Conservation (phyloP, 345 rosid species). For the Populus deltoides region DNA sequence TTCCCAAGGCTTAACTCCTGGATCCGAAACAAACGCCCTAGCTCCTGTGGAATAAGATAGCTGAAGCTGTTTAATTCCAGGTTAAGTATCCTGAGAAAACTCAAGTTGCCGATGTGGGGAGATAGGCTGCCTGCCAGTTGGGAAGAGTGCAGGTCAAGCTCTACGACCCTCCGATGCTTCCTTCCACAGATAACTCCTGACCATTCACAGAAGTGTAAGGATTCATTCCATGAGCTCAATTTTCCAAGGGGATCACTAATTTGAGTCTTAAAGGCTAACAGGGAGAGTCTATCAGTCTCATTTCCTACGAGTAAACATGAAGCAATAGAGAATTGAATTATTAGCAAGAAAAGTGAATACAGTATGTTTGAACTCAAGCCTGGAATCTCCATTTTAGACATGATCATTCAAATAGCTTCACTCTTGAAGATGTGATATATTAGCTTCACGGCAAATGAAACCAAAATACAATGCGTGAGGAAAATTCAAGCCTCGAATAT, state of each 20-base stretch:
- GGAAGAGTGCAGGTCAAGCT: not conserved
- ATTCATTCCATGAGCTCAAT: constrained; percentile 14
- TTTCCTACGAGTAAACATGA: not conserved
- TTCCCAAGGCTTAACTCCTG: not conserved
- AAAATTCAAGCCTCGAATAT: no score
- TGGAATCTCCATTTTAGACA: no score
- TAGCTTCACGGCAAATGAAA: no score
- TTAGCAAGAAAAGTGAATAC: not conserved
- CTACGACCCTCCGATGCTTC: not conserved
- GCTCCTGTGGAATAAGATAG: constrained; percentile 19
- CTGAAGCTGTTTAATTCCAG: constrained; percentile 25
- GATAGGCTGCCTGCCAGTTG: not conserved
- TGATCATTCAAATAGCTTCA: no score
- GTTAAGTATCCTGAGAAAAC: not conserved
- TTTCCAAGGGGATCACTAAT: not conserved
- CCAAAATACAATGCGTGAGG: no score
- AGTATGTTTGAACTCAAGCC: no score
- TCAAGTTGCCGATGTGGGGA: not conserved
- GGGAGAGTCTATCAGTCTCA: not conserved
- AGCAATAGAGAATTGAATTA: not conserved
- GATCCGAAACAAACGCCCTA: constrained; percentile 28
- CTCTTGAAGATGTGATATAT: no score
- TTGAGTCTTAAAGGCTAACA: constrained; percentile 1
- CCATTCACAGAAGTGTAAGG: constrained; percentile 7
- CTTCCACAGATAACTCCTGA: not conserved